A percentile compares a stretch with the other conserved stretches of the same genome.
Evolutionary conservation across 192 early-diverging fungal species (phyloP).

Genomic region (Lobosporangium transversale): DNA sequence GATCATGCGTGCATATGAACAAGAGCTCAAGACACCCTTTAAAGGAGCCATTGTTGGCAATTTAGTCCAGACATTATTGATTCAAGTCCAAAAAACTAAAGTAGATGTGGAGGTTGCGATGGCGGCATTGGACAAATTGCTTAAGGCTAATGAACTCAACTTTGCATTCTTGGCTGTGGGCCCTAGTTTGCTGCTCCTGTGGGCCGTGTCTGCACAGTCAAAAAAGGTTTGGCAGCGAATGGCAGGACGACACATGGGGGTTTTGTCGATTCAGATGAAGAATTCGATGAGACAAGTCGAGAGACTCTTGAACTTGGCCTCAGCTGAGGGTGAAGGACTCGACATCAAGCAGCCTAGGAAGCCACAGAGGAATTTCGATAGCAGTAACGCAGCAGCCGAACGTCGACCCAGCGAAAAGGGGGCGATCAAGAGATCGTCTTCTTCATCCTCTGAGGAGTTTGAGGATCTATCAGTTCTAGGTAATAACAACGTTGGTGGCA

Average conservation of each 20-base stretch:
- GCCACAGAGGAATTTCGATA: neutral
- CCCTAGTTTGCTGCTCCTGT: slow-evolving; percentile 73
- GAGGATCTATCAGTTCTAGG: slow-evolving; percentile 10
- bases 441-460: slow-evolving; percentile 11
- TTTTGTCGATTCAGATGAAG: slow-evolving; percentile 59
- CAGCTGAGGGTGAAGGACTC: slow-evolving; percentile 15
- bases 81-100: slow-evolving; percentile 94
- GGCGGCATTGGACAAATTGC: slow-evolving; percentile 90
- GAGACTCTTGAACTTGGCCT: slow-evolving; percentile 59
- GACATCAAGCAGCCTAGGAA: slow-evolving; percentile 9
- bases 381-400: neutral
- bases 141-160: slow-evolving; percentile 95
- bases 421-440: neutral
- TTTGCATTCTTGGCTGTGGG: slow-evolving; percentile 89
- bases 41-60: slow-evolving; percentile 62
- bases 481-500: neutral
- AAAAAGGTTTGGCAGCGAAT: slow-evolving; percentile 50
- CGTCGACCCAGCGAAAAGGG: neutral
- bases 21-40: slow-evolving; percentile 73
- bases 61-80: slow-evolving; percentile 76
- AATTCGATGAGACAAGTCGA: slow-evolving; percentile 67
- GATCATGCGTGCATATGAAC: slow-evolving; percentile 82
- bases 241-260: slow-evolving; percentile 47
- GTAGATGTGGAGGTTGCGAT: slow-evolving; percentile 93
- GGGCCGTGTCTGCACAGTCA: slow-evolving; percentile 56